Percentiles rank a stretch among this genome's conserved stretches.
These are phyloP conservation scores for Epichloe elymi DNA, from an alignment of 2,329 filamentous ascomycete genomes.

Conservation along the genomic window DNA sequence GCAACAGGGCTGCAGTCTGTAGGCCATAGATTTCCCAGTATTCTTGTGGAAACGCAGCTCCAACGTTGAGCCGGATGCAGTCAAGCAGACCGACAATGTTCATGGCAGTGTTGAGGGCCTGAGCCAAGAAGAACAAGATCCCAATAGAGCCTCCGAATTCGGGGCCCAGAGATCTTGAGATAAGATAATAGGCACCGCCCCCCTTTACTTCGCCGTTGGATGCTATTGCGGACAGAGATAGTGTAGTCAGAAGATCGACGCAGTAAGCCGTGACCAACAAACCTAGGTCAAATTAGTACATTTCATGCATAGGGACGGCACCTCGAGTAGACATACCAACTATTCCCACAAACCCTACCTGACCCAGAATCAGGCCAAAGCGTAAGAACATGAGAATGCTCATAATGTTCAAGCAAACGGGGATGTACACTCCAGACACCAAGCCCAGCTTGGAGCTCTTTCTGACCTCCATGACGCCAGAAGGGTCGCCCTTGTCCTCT, in stretches of 20 bases:
- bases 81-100: conserved; percentile 80
- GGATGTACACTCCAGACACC: conserved; percentile 71
- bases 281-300: conserved; percentile 27
- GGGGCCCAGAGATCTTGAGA: conserved; percentile 71
- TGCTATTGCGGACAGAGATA: conserved; percentile 79
- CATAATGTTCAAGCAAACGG: conserved; percentile 77
- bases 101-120: conserved; percentile 73
- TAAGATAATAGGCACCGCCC: conserved; percentile 83
- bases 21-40: conserved; percentile 70
- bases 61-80: conserved; percentile 67
- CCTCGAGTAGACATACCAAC: conserved; percentile 40
- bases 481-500: conserved; percentile 5
- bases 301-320: not conserved
- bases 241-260: conserved; percentile 71
- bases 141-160: conserved; percentile 86
- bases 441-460: conserved; percentile 55
- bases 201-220: conserved; percentile 83
- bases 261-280: conserved; percentile 64
- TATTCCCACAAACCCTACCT: conserved; percentile 67
- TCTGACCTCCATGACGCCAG: conserved; percentile 20
- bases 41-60: conserved; percentile 50
- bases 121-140: conserved; percentile 81
- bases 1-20: conserved; percentile 54
- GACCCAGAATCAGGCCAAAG: conserved; percentile 73
- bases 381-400: conserved; percentile 88